Base-by-base conservation (phyloP, 1,284 basidiomycete genomes). In the Singerocomus inundabilis region DNA sequence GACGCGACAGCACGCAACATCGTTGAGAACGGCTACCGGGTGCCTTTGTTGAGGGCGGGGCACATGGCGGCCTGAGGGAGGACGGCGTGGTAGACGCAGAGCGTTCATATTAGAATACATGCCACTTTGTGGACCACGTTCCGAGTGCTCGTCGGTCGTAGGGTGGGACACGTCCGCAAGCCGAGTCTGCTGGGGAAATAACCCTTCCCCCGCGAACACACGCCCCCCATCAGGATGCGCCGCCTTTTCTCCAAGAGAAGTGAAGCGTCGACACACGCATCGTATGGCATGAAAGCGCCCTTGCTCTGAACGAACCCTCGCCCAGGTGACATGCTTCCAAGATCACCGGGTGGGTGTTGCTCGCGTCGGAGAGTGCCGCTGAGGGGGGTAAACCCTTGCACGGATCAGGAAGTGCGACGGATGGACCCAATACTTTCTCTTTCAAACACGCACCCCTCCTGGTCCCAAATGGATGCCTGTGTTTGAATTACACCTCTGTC, bases 401-500 rank as follows among this genome's bases (percentile, higher is more conserved):
- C 60, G 62, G 62, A 61, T 61, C 62, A 64, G 57, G 56, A 48
- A n/a, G n/a, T n/a, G n/a, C n/a, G n/a, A n/a, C n/a, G n/a, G n/a
- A n/a, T n/a, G n/a, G n/a, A n/a, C n/a, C n/a, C n/a, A n/a, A n/a
- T n/a, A n/a, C n/a, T n/a, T n/a, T n/a, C n/a, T n/a, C n/a, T n/a
- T n/a, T n/a, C n/a, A n/a, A n/a, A n/a, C n/a, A n/a, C n/a, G n/a
- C n/a, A n/a, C n/a, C n/a, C n/a, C n/a, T n/a, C n/a, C n/a, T n/a
- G n/a, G n/a, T n/a, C n/a, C n/a, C n/a, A n/a, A n/a, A n/a, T n/a
- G n/a, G n/a, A n/a, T n/a, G n/a, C n/a, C n/a, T n/a, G n/a, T n/a
- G n/a, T n/a, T n/a, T n/a, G n/a, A n/a, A n/a, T n/a, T n/a, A n/a
- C n/a, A n/a, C n/a, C n/a, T n/a, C n/a, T n/a, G n/a, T n/a, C n/a